Conservation (phyloP, 495 filamentous ascomycete genomes). For the Penicillium salamii region DNA sequence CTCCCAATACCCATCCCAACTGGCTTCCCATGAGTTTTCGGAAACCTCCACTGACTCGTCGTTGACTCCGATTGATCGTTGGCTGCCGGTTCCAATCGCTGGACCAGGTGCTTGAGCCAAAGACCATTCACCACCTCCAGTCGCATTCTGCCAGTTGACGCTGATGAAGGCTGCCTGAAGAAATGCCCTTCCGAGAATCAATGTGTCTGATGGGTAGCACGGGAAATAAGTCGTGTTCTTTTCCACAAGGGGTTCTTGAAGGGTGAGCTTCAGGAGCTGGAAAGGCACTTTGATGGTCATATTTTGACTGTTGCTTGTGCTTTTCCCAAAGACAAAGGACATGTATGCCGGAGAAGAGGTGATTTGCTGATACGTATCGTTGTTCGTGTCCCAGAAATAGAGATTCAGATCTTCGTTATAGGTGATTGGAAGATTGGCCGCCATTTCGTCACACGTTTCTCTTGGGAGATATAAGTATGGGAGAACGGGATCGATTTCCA, state of each 20-base stretch:
- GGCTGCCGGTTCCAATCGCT: background rate
- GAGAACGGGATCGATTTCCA: too few species aligned
- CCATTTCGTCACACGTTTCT: too few species aligned
- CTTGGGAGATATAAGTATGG: too few species aligned
- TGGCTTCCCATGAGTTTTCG: too few species aligned
- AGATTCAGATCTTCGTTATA: too few species aligned
- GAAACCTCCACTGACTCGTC: too few species aligned
- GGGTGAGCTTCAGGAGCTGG: conserved; percentile 49
- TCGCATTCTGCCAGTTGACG: conserved; percentile 37
- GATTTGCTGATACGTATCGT: too few species aligned
- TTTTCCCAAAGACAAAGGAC: too few species aligned
- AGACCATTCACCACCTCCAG: conserved; percentile 38
- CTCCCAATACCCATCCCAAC: too few species aligned
- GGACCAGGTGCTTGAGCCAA: conserved; percentile 52
- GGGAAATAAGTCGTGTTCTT: conserved; percentile 50
- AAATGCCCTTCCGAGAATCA: conserved; percentile 52
- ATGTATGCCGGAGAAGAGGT: too few species aligned
- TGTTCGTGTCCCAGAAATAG: too few species aligned
- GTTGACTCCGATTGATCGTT: background rate
- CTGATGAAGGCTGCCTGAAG: conserved; percentile 57
- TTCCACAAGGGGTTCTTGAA: conserved; percentile 45
- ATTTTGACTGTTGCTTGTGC: conserved; percentile 10
- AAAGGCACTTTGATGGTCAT: conserved; percentile 54
- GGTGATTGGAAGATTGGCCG: too few species aligned
- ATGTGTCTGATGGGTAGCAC: conserved; percentile 36